Percentiles rank a stretch among this genome's conserved stretches.
Evolutionary conservation across 139 green algal genomes (phyloP).

Genomic region (Auxenochlorella pyrenoidosa): DNA sequence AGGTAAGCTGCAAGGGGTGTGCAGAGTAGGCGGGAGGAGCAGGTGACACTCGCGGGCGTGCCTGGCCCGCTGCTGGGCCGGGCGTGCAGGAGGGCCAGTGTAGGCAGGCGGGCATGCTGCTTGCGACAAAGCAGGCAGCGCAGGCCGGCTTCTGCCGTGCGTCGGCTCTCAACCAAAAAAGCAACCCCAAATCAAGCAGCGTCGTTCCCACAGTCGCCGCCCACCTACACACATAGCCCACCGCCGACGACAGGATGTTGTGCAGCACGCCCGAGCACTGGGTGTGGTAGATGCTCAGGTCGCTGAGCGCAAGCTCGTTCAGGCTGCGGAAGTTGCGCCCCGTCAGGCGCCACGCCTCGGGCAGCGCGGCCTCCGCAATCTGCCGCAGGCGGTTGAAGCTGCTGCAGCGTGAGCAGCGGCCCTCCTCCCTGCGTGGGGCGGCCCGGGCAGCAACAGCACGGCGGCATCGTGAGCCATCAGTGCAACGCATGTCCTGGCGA

Average conservation of each 20-base stretch:
- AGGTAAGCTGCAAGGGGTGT: no score
- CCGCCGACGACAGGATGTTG: not conserved
- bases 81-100: not conserved
- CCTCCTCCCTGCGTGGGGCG: not conserved
- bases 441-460: not conserved
- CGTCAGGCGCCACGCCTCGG: constrained; percentile 13
- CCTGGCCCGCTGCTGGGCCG: no score
- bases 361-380: constrained; percentile 6
- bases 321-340: constrained; percentile 3
- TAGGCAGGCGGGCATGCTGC: not conserved
- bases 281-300: constrained; percentile 31
- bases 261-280: constrained; percentile 31
- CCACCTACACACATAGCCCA: constrained; percentile 30
- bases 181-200: no score
- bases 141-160: no score
- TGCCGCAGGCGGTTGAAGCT: constrained; percentile 26
- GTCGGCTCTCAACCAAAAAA: no score
- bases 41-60: no score
- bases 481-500: not conserved
- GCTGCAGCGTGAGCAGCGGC: constrained; percentile 7
- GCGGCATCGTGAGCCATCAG: not conserved
- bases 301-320: not conserved
- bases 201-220: not conserved
- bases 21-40: no score
- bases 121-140: not conserved